Percentiles rank a stretch among this genome's conserved stretches.
Conservation (phyloP, 2,329 filamentous ascomycete genomes). For the Hymenoscyphus scutula region DNA sequence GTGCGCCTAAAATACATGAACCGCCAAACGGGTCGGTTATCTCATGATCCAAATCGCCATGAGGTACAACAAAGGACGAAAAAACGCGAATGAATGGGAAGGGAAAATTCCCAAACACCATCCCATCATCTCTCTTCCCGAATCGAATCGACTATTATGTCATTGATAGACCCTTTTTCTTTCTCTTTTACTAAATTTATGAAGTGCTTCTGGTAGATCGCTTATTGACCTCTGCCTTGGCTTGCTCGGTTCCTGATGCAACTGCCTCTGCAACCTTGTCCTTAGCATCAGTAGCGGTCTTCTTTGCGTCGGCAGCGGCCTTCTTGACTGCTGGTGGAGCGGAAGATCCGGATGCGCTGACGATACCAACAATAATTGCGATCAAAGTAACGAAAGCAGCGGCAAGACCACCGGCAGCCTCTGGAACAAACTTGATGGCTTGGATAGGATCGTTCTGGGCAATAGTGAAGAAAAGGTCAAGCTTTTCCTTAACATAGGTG, state of each 20-base stretch:
- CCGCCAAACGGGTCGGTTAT: constrained; percentile 17
- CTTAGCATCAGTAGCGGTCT: constrained; percentile 73
- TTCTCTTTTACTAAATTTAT: constrained; percentile 19
- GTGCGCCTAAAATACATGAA: constrained; percentile 32
- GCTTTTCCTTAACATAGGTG: constrained; percentile 84
- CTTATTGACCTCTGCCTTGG: constrained; percentile 54
- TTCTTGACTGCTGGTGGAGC: constrained; percentile 73
- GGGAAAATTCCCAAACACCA: constrained; percentile 11
- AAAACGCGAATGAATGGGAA: constrained; percentile 15
- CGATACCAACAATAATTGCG: constrained; percentile 64
- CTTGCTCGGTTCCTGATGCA: constrained; percentile 64
- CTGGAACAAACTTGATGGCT: constrained; percentile 85
- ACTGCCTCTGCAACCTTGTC: constrained; percentile 65
- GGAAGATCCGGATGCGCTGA: constrained; percentile 62
- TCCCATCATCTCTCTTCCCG: constrained; percentile 13
- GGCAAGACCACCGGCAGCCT: constrained; percentile 79
- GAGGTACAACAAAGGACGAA: constrained; percentile 11
- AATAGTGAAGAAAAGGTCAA: constrained; percentile 85
- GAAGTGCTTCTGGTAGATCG: constrained; percentile 34
- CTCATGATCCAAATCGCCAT: constrained; percentile 12
- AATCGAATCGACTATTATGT: constrained; percentile 3
- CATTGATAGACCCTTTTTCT: constrained; percentile 2
- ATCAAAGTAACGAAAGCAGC: constrained; percentile 69
- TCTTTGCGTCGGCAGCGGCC: constrained; percentile 61
- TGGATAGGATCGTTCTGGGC: constrained; percentile 75